Percentiles rank a stretch among this genome's conserved stretches.
These are phyloP conservation scores for Linum trigynum DNA, from an alignment of 345 rosid genomes.

Conservation along the genomic window DNA sequence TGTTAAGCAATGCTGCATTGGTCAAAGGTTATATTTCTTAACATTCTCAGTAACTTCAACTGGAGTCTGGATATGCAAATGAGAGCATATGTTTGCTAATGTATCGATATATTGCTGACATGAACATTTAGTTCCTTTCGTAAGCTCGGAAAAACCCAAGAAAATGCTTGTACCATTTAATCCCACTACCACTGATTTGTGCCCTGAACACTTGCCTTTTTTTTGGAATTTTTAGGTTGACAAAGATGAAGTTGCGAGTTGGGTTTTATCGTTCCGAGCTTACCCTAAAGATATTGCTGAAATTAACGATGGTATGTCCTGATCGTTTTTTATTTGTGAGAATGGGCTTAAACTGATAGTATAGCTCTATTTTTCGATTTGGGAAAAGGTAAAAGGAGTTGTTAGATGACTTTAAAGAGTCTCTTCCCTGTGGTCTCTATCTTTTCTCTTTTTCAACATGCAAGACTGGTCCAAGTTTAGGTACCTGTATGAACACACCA, in stretches of 20 bases:
- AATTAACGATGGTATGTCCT: slow-evolving; percentile 38
- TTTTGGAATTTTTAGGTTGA: slow-evolving; percentile 38
- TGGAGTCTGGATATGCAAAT: neutral
- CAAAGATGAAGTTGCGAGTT: slow-evolving; percentile 44
- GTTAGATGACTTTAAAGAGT: neutral
- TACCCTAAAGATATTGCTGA: slow-evolving; percentile 37
- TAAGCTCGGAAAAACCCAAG: neutral
- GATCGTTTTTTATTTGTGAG: neutral
- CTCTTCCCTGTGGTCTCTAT: neutral
- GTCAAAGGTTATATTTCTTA: neutral
- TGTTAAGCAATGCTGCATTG: neutral
- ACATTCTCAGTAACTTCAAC: neutral
- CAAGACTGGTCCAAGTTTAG: neutral
- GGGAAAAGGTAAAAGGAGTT: no score
- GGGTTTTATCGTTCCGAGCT: slow-evolving; percentile 82
- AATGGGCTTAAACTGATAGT: neutral
- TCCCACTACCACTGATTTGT: neutral
- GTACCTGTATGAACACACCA: neutral
- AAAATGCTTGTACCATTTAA: neutral
- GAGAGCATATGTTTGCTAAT: neutral
- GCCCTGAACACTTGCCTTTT: neutral
- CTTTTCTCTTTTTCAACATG: neutral
- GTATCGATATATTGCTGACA: neutral
- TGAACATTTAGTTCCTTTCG: neutral
- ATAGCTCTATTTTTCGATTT: no score